Conservation (phyloP, 2,329 filamentous ascomycete genomes). For the Apiospora sp. region DNA sequence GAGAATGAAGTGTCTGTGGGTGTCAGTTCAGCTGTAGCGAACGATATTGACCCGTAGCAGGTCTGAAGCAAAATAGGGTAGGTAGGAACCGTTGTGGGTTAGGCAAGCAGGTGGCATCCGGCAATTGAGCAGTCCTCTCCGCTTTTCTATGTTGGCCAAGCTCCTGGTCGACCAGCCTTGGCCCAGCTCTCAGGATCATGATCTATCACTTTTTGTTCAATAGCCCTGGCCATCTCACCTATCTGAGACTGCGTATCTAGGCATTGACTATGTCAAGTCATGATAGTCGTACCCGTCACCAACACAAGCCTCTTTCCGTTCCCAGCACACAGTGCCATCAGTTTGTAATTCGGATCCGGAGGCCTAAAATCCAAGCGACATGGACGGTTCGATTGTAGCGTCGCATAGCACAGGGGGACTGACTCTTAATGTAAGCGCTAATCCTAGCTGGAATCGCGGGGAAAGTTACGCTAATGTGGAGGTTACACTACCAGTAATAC, state of each 20-base stretch:
- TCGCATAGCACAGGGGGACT: not conserved
- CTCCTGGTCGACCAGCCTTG: not conserved
- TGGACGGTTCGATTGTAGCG: not conserved
- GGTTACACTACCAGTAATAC: not conserved
- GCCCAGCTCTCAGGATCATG: not conserved
- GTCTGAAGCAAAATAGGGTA: not conserved
- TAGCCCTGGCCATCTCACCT: too few species aligned
- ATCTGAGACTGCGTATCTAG: not conserved
- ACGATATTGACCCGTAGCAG: not conserved
- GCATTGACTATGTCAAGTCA: not conserved
- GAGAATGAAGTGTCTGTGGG: not conserved
- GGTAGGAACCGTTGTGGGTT: not conserved
- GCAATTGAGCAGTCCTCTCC: slow-evolving; percentile 6
- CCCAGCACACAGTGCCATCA: not conserved
- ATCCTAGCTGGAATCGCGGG: slow-evolving; percentile 1
- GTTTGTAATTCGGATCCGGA: not conserved
- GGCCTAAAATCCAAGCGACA: not conserved
- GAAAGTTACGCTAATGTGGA: not conserved
- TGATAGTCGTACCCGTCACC: not conserved
- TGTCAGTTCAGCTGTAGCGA: slow-evolving; percentile 4
- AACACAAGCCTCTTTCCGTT: not conserved
- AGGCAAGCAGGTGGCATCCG: not conserved
- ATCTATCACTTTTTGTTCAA: not conserved
- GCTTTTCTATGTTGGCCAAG: not conserved
- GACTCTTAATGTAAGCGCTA: slow-evolving; percentile 7